Percentiles rank a stretch among this genome's conserved stretches.
Evolutionary conservation across 345 rosid genomes (phyloP).

Genomic region (Syzygium aromaticum): DNA sequence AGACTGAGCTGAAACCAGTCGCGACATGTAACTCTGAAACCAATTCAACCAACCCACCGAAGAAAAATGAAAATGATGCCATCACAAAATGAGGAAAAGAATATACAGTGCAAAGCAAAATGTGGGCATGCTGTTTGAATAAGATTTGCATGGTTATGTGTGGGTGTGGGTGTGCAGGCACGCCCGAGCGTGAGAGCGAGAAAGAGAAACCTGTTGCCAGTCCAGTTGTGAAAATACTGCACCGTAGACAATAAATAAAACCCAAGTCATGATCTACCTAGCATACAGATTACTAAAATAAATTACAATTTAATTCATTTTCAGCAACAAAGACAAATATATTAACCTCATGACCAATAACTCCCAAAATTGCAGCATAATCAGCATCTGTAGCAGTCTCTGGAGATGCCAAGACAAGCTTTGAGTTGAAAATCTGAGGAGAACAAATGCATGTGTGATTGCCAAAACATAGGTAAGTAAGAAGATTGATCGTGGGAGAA

Average conservation of each 20-base stretch:
- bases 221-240: slow-evolving; percentile 99
- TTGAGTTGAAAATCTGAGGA: slow-evolving; percentile 89
- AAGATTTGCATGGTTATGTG: background rate
- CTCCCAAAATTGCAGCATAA: slow-evolving; percentile 96
- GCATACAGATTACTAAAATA: background rate
- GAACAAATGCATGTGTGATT: slow-evolving; percentile 11
- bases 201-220: slow-evolving; percentile 71
- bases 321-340: background rate
- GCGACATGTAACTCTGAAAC: slow-evolving; percentile 93
- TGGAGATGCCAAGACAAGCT: slow-evolving; percentile 96
- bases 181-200: background rate
- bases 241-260: slow-evolving; percentile 5
- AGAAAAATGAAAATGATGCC: background rate
- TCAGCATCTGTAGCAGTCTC: slow-evolving; percentile 95
- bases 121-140: background rate
- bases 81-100: background rate
- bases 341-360: slow-evolving; percentile 95
- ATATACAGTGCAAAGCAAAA: background rate
- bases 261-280: slow-evolving; percentile 1
- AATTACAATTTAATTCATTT: background rate
- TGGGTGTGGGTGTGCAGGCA: background rate
- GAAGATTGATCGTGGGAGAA: background rate
- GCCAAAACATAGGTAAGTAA: background rate
- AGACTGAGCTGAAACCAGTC: slow-evolving; percentile 99
- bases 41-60: background rate